These are phyloP conservation scores for Diaporthe sp. DNA, from an alignment of 2,329 filamentous ascomycete species.

Conservation along the genomic window DNA sequence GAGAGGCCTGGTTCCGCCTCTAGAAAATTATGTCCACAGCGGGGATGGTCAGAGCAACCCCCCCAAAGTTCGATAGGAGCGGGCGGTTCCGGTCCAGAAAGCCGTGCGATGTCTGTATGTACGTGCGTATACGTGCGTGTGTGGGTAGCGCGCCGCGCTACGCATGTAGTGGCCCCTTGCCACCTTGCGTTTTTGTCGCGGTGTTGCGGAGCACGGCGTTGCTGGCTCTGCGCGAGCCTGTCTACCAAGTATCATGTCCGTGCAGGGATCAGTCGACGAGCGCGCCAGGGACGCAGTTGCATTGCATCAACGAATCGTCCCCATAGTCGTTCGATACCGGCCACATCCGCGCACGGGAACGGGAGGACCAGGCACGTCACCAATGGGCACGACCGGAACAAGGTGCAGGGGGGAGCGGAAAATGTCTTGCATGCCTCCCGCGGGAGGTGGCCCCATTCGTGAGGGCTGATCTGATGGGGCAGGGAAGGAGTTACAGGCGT, in stretches of 20 bases:
- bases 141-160: conserved; percentile 9
- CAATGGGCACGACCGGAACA: conserved; percentile 1
- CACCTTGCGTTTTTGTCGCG: conserved; percentile 3
- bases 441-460: not conserved
- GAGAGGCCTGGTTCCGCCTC: not conserved
- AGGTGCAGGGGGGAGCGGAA: not conserved
- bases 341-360: conserved; percentile 2
- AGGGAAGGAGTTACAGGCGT: not conserved
- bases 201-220: not conserved
- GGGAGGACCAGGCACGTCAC: conserved; percentile 14
- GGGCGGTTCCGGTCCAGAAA: conserved; percentile 18
- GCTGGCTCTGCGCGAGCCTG: too few relatives aligned
- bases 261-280: not conserved
- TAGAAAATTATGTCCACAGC: not conserved
- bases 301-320: not conserved
- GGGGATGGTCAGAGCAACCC: not conserved
- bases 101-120: conserved; percentile 6
- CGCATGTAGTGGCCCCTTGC: conserved; percentile 3
- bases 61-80: not conserved
- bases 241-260: too few relatives aligned
- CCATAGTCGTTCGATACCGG: conserved; percentile 20
- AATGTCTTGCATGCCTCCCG: conserved; percentile 14
- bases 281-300: conserved; percentile 18
- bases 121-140: not conserved
- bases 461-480: not conserved